Evolutionary conservation across 2,329 filamentous ascomycete genomes (phyloP), one percentile per base, ranked within the genome.

Genomic region (Epichloe gansuensis): DNA sequence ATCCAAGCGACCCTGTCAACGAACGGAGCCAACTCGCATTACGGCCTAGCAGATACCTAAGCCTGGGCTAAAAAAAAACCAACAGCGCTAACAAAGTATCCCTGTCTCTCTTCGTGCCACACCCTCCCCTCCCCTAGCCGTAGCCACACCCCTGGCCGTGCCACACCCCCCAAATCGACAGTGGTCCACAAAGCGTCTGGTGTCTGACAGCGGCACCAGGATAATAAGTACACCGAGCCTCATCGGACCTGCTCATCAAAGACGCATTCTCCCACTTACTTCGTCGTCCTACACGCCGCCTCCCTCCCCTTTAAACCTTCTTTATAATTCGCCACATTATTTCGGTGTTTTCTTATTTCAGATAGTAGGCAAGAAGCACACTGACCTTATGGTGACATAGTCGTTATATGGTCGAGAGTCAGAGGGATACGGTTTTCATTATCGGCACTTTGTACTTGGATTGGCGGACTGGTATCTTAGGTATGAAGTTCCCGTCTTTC

Each of bases 161-260:
- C 25, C 15, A 49, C 42, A 17, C 51, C 34, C 47, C 21, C 25
- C 48, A 51, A 17, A 51, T 51, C 21, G 36, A 34, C 31, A 39
- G 49, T 43, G 27, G 23, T 45, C 49, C 43, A 47, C 45, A 51
- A 45, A 15, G 41, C 23, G n/a, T 47, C 47, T 50, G 49, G 39
- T 45, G 44, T 45, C 47, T 46, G 35, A 43, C n/a, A 34, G 27
- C 42, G 35, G 25, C 45, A 34, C 39, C 41, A 49, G 17, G 9
- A 43, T 38, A 27, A 43, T 39, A 36, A 52, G 53, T 54, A 51
- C 46, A 51, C 46, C 45, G 49, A 53, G 53, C 42, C 49, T 53
- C 51, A 51, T 51, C 53, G 46, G 51, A 48, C 41, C 44, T 45
- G 34, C 44, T 38, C 25, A 45, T 40, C 38, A 49, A 27, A 44